Evolutionary conservation across 164 flowering plant genomes (phyloP).

Genomic region (Warburgia ugandensis): DNA sequence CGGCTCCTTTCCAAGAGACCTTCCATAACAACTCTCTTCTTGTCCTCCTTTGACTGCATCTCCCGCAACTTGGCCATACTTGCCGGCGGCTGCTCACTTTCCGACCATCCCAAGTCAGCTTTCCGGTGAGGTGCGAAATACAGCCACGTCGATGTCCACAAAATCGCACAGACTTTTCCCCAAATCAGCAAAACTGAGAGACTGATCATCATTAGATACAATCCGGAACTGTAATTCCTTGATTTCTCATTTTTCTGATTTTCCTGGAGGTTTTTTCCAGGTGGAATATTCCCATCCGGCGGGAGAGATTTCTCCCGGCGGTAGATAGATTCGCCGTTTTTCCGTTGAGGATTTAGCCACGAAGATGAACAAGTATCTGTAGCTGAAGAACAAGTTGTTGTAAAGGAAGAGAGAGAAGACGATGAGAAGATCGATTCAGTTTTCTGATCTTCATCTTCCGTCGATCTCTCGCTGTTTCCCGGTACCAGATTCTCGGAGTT

Average conservation of each 20-base stretch:
- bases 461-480: neutral
- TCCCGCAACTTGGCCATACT: neutral
- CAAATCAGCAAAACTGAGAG: slow-evolving; percentile 5
- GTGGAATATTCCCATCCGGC: no score
- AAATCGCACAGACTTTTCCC: slow-evolving; percentile 11
- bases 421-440: no score
- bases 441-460: no score
- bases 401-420: neutral
- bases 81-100: neutral
- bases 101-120: neutral
- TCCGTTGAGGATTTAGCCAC: no score
- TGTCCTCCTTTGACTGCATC: neutral
- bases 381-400: neutral
- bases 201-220: slow-evolving; percentile 2
- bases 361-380: no score
- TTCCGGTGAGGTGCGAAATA: slow-evolving; percentile 1
- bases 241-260: neutral
- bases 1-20: slow-evolving; percentile 3
- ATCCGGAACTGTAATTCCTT: neutral
- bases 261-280: no score
- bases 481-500: neutral
- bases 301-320: neutral
- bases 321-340: no score
- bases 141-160: slow-evolving; percentile 11
- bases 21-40: slow-evolving; percentile 6